Conservation (phyloP, 2,329 filamentous ascomycete genomes). For the Penicillium glabrum region DNA sequence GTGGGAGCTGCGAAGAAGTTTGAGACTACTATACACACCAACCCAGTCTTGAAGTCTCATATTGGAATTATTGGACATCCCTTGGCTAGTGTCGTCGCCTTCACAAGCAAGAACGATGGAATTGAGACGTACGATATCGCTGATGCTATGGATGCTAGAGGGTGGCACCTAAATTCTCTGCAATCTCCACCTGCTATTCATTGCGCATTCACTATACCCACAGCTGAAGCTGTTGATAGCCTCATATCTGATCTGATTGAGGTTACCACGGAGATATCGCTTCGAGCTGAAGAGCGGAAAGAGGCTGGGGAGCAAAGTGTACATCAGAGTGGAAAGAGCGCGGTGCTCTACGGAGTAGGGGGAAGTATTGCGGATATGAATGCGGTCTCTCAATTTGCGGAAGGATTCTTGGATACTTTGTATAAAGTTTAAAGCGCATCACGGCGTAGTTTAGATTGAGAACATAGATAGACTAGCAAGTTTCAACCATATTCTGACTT, state of each 20-base stretch:
- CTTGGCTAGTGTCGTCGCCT: conserved; percentile 85
- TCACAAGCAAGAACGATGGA: conserved; percentile 66
- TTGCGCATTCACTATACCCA: conserved; percentile 89
- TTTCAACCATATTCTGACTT: too few relatives aligned
- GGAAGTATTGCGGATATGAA: conserved; percentile 95
- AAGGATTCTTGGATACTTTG: conserved; percentile 85
- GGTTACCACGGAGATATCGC: conserved; percentile 65
- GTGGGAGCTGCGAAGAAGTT: conserved; percentile 85
- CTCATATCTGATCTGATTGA: conserved; percentile 69
- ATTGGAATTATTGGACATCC: conserved; percentile 81
- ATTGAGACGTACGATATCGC: conserved; percentile 93
- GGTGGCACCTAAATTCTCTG: conserved; percentile 95
- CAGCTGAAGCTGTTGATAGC: conserved; percentile 76
- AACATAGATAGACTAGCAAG: too few relatives aligned
- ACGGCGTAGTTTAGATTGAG: too few relatives aligned
- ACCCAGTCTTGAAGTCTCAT: conserved; percentile 67
- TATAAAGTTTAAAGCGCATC: conserved; percentile 69
- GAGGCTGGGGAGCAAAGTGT: conserved; percentile 56
- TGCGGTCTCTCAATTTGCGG: conserved; percentile 85
- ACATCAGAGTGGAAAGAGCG: conserved; percentile 65
- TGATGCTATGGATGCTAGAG: conserved; percentile 77
- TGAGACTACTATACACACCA: conserved; percentile 68
- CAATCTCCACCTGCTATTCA: conserved; percentile 92
- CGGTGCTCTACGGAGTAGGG: conserved; percentile 90
- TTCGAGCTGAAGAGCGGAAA: conserved; percentile 72